These are phyloP conservation scores for Lactarius trivialis DNA, from an alignment of 768 basidiomycete species.

Conservation along the genomic window DNA sequence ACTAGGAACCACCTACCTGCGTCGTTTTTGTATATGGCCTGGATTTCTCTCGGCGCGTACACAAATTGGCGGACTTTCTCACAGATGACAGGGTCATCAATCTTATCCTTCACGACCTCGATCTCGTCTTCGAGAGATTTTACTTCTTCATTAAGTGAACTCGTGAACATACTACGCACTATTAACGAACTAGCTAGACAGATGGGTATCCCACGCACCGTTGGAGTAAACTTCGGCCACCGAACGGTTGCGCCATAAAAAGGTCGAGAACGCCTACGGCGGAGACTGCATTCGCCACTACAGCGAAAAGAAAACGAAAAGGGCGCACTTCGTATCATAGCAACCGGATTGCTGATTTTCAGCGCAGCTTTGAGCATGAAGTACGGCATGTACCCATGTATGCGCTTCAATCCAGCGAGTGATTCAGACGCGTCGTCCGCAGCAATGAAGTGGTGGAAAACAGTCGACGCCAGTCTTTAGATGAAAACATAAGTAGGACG, in stretches of 20 bases:
- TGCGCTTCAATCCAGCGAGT: constrained; percentile 79
- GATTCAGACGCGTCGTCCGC: constrained; percentile 88
- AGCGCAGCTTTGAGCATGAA: constrained; percentile 90
- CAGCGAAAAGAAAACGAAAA: neutral
- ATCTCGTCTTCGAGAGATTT: constrained; percentile 81
- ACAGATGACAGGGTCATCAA: constrained; percentile 82
- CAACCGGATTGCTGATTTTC: constrained; percentile 90
- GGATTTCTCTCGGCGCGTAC: constrained; percentile 82
- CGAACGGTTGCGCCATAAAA: constrained; percentile 96
- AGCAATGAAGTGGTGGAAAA: constrained; percentile 93
- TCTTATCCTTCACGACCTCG: constrained; percentile 76
- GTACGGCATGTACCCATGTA: constrained; percentile 97
- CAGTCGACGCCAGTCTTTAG: constrained; percentile 83
- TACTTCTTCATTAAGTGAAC: constrained; percentile 85
- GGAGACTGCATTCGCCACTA: neutral
- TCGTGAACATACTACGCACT: constrained; percentile 81
- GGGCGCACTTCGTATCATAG: constrained; percentile 81
- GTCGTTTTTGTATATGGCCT: constrained; percentile 72
- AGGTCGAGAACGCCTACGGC: constrained; percentile 68
- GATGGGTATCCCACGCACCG: constrained; percentile 39
- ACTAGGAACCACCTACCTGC: constrained; percentile 51
- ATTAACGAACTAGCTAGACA: neutral
- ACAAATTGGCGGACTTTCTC: constrained; percentile 85
- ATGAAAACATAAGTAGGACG: neutral
- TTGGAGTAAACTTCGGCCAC: constrained; percentile 86